Percentiles rank a stretch among this genome's conserved stretches.
Evolutionary conservation across 352 stramenopile species (phyloP).

Genomic region (Phytopythium delawarense): DNA sequence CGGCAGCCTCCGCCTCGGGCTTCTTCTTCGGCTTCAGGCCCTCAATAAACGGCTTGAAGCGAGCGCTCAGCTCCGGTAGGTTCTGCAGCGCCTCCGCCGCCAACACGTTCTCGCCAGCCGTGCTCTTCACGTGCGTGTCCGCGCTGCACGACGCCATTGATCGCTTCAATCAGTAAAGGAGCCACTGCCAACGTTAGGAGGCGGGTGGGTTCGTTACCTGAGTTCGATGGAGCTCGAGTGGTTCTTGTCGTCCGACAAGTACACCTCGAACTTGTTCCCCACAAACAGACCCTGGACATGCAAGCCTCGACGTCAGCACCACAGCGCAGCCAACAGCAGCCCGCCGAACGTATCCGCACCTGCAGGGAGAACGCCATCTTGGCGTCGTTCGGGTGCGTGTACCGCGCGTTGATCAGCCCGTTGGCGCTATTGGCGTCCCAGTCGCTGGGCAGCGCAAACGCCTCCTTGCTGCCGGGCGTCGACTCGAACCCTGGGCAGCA

Average conservation of each 20-base stretch:
- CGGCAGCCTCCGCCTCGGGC: background rate
- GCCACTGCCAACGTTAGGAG: background rate
- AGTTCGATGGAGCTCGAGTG: constrained; percentile 75
- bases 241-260: constrained; percentile 62
- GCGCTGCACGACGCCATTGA: constrained; percentile 15
- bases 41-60: constrained; percentile 51
- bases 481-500: constrained; percentile 35
- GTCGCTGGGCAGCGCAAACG: constrained; percentile 34
- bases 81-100: constrained; percentile 48
- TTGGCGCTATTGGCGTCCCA: constrained; percentile 59
- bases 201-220: constrained; percentile 21
- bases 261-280: constrained; percentile 72
- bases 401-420: constrained; percentile 56
- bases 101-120: constrained; percentile 15
- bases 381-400: constrained; percentile 47
- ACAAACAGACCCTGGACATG: constrained; percentile 63
- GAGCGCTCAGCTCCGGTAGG: constrained; percentile 37
- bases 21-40: constrained; percentile 48
- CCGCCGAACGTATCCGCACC: constrained; percentile 17
- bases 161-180: too few species aligned
- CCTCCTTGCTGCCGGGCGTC: constrained; percentile 12
- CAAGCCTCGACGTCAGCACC: background rate
- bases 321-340: too few species aligned
- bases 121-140: constrained; percentile 27
- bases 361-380: constrained; percentile 60